These are phyloP conservation scores for Polytrichum commune DNA, from an alignment of 225 moss, liverwort and hornwort species.

Conservation along the genomic window DNA sequence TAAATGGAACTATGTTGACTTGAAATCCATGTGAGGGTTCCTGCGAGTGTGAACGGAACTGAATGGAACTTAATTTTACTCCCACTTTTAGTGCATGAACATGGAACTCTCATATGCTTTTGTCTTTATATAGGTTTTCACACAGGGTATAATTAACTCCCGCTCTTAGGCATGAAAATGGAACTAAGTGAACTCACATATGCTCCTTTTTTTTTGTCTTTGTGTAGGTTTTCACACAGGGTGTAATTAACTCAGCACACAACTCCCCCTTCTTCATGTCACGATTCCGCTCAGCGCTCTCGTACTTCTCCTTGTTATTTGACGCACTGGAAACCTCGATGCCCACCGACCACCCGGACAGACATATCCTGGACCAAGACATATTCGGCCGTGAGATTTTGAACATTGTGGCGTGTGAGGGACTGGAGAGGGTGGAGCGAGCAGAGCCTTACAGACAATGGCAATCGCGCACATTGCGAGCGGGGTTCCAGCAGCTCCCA, in stretches of 20 bases:
- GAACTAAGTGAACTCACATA: not conserved
- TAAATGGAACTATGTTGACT: no score
- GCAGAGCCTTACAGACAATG: constrained; percentile 70
- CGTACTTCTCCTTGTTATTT: constrained; percentile 44
- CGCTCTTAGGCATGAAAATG: no score
- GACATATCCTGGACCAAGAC: constrained; percentile 63
- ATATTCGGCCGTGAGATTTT: constrained; percentile 73
- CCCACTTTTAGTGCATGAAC: no score
- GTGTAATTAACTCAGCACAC: constrained; percentile 59
- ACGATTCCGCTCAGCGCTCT: constrained; percentile 61
- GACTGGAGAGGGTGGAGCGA: constrained; percentile 80
- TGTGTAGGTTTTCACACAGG: constrained; percentile 54
- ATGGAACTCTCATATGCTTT: no score
- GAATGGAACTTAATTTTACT: no score
- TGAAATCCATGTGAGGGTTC: no score
- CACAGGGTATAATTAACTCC: no score
- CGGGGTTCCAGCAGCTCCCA: constrained; percentile 68
- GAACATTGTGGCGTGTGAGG: constrained; percentile 84
- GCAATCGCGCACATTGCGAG: constrained; percentile 71
- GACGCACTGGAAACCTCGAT: constrained; percentile 55
- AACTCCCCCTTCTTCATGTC: constrained; percentile 90
- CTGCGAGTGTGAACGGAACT: no score
- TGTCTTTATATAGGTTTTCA: no score
- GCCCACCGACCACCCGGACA: constrained; percentile 37
- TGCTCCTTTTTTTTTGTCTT: not conserved